Base-by-base conservation (phyloP, 768 basidiomycete genomes). In the Clavaria fumosa region DNA sequence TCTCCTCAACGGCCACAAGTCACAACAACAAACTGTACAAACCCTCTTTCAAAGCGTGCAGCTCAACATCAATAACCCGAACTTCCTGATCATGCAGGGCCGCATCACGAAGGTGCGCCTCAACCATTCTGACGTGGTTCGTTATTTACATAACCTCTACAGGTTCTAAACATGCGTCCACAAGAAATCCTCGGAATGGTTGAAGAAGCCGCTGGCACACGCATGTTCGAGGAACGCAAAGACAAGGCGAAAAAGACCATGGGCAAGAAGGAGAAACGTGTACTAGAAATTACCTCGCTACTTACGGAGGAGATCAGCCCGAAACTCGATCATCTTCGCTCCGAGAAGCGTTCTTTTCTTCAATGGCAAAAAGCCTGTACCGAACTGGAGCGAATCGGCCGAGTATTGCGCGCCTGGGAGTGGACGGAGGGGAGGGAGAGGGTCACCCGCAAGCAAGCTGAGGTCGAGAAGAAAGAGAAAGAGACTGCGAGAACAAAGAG, bases 21-120 rank as follows among this genome's bases (percentile, higher is more conserved):
- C 89, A 3, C 73, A 75, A 3, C 88, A 95, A 46, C 74, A 82
- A 37, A 66, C 64, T 1, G 71, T 99, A 0, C 95, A 95, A 50
- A 81, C 76, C 20, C 66, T 97, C 10, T 97, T 99, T 51, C 95
- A 97, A 53, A 80, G 85, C 27, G 91, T 99, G 1, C 90, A 95
- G 55, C 72, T 99, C 46, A 97, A 97, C 53, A 97, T 99, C 69
- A 99, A 97, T 61, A 96, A 96, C 57, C 95, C 95, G 31, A 97
- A 97, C 55, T 97, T 97, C 62, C 69, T 99, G 41, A 96, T 97
- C 55, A 97, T 97, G 93, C 95, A 99, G 59, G 93, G 95, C 20
- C 85, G 91, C 35, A 99, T 99, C 53, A 99, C 95, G 7, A 99
- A 97, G 64, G 91, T 83, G 22, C 27, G 57, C 47, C 7, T 6